Conservation (phyloP, 1,284 basidiomycete genomes). For the Cutaneotrichosporon cyanovorans region DNA sequence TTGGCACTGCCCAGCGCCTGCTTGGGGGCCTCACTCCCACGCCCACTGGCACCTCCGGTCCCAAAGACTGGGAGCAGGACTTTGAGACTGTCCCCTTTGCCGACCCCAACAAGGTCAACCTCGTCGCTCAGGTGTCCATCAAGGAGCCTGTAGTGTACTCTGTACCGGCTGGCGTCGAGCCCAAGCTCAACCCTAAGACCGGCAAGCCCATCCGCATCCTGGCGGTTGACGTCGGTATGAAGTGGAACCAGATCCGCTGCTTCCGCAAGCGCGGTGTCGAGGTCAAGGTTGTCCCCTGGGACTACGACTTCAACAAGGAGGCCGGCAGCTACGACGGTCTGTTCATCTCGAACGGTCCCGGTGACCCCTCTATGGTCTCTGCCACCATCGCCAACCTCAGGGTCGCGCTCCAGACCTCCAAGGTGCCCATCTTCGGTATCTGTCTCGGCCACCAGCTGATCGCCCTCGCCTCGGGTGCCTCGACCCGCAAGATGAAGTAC, state of each 20-base stretch:
- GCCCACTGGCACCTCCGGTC: constrained; percentile 11
- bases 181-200: constrained; percentile 66
- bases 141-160: constrained; percentile 63
- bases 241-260: constrained; percentile 98
- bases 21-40: constrained; percentile 35
- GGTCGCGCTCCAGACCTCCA: constrained; percentile 62
- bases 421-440: constrained; percentile 93
- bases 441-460: constrained; percentile 98
- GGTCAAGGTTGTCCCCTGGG: constrained; percentile 94
- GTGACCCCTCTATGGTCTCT: constrained; percentile 82
- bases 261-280: constrained; percentile 90
- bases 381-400: constrained; percentile 66
- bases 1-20: constrained; percentile 41
- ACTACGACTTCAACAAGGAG: constrained; percentile 77
- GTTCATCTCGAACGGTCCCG: constrained; percentile 97
- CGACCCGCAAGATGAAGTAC: constrained; percentile 98
- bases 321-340: constrained; percentile 85
- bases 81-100: constrained; percentile 74
- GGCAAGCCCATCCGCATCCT: constrained; percentile 74
- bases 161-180: constrained; percentile 47
- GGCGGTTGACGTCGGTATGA: constrained; percentile 97
- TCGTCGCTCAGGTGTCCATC: constrained; percentile 83
- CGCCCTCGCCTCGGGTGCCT: constrained; percentile 87
- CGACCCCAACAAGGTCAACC: constrained; percentile 83
- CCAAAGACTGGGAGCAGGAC: constrained; percentile 65